Evolutionary conservation across 331 rosid genomes (phyloP), one percentile per base, ranked within the genome.

Genomic region (Quercus phellos): DNA sequence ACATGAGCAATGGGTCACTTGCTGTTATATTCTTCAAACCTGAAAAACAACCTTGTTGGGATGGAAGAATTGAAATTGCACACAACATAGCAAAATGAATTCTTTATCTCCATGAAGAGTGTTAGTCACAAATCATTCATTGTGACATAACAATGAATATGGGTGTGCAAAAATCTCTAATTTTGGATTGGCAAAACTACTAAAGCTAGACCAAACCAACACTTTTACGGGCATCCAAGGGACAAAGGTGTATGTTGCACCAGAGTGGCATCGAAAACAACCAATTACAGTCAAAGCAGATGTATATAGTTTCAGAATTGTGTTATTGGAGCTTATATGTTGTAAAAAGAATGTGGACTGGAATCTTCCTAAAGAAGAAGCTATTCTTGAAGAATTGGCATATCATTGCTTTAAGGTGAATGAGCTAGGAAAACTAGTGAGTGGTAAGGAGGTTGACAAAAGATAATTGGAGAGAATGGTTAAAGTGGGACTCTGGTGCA

Each of bases 1-100:
- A 60, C 83, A 88, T 90, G 92, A 76, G 75, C 51, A 90, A 87
- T 1, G 85, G 87, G 11, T 85, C 92, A 22, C 87, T 87, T 21
- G 90, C 79, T 0, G 80, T 83, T 26, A 29, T 85, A 63, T n/a
- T 90, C 0, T 85, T 88, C 38, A 80, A 68, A 4, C 72, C 26
- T 8, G 72, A 21, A 9, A 78, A n/a, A 32, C 79, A 70, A 17
- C 90, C 85, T 0, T 59, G 51, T 5, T 90, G 86, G 92, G 66
- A 88, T 12, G 87, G 83, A 4, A 88, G 88, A 68, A 70, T 69
- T 4, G 55, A 68, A 55, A 88, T 79, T 68, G 84, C 78, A 22
- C 32, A n/a, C 1, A 22, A 74, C 3, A 42, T 84, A 26, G 76
- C 80, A 17, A 24, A 16, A 42, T 78, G 88, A 12, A 27, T 81